phyloP scores from a whole-genome alignment of 805 yeast species.

The Kodamaea laetipori region DNA sequence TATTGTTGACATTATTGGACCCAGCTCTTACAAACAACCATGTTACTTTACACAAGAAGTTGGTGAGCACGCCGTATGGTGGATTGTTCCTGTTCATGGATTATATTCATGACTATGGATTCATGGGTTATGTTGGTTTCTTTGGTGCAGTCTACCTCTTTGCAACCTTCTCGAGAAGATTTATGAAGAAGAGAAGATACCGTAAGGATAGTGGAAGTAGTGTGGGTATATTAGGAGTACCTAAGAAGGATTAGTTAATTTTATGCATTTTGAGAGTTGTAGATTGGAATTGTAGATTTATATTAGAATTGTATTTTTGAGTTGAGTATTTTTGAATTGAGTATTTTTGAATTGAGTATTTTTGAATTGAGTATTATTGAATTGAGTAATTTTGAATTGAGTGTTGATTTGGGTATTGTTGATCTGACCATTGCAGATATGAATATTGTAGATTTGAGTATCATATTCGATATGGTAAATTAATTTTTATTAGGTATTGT shows the following conservation, averaged over 20 bases:
- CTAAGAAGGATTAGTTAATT: conserved; percentile 11
- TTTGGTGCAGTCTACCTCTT: conserved; percentile 16
- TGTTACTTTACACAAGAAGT: conserved; percentile 23
- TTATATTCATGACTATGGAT: conserved; percentile 44
- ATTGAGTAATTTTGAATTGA: too few relatives aligned
- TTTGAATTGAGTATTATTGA: too few relatives aligned
- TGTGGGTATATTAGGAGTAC: conserved; percentile 14
- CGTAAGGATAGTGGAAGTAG: not conserved
- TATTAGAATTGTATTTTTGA: too few relatives aligned
- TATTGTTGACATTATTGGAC: conserved; percentile 43
- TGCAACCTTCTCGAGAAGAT: conserved; percentile 1
- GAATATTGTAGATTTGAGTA: too few relatives aligned
- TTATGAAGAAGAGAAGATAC: conserved; percentile 1
- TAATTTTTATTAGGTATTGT: too few relatives aligned
- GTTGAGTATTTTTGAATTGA: too few relatives aligned
- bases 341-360: too few relatives aligned
- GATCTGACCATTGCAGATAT: too few relatives aligned
- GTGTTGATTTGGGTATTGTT: too few relatives aligned
- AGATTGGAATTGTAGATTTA: too few relatives aligned
- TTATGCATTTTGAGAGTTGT: too few relatives aligned
- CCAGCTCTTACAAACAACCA: conserved; percentile 23
- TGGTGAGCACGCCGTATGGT: conserved; percentile 49
- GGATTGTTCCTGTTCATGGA: conserved; percentile 44
- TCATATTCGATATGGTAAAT: too few relatives aligned
- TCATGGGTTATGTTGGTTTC: conserved; percentile 42